Base-by-base conservation (phyloP, 2,329 filamentous ascomycete species). In the Trichoderma sp. region DNA sequence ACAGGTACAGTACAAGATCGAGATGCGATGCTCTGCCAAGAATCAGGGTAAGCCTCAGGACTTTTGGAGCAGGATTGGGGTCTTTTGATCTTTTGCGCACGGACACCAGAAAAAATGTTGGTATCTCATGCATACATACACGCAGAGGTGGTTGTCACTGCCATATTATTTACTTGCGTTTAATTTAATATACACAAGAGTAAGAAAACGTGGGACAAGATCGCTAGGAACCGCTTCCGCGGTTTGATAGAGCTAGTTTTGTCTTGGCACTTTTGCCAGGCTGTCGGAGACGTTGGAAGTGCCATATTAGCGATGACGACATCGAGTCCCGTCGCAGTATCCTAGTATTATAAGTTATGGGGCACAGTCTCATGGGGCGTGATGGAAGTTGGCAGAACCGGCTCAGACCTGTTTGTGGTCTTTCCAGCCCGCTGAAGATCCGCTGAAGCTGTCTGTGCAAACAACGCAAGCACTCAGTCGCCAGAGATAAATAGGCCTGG, bases 261-360 rank as follows among this genome's bases (percentile, higher is more conserved):
- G 32, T 63, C 59, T 63, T 52, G 60, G 37, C 39, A 49, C 39
- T 6, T 8, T 5, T 26, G 14, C 43, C 28, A 26, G 32, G 51
- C n/a, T 52, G 30, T 16, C n/a, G 18, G 18, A 14, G 37, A 21
- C 24, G 5, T 43, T 26, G 11, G 24, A 56, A 56, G 39, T 54
- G 14, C 39, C 46, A 39, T 30, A 56, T 13, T 26, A 8, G 13
- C 32, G 28, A 58, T 66, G 63, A 66, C 63, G 61, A 56, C 61
- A 65, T 65, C n/a, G 18, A 24, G 51, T 16, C 46, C 26, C 10
- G 14, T 46, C 21, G 46, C 13, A 21, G 37, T 10, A 46, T 43
- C 18, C 18, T 43, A 26, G 26, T 26, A 26, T 26, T 26, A 3
- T 2, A n/a, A 43, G 39, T 43, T 43, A 43, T 43, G 16, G 39